These are phyloP conservation scores for Scheffersomyces titani DNA, from an alignment of 1,139 yeast species.

Conservation along the genomic window DNA sequence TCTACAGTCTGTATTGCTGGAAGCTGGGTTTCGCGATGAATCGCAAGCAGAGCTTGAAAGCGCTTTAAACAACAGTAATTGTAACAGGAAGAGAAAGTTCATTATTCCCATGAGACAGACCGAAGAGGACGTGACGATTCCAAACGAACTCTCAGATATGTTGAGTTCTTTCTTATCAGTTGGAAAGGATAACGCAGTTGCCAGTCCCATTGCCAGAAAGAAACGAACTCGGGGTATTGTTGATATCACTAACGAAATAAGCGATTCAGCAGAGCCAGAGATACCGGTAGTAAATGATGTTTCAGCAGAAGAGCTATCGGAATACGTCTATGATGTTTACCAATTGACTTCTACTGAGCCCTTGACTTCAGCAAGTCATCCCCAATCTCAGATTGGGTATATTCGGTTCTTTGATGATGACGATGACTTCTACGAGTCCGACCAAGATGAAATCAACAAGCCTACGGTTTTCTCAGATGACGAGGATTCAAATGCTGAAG, in stretches of 20 bases:
- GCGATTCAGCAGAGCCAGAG: conserved; percentile 1
- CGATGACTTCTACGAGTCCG: conserved; percentile 44
- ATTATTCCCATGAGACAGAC: conserved; percentile 35
- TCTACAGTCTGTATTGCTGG: conserved; percentile 23
- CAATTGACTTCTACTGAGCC: conserved; percentile 35
- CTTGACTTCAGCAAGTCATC: conserved; percentile 48
- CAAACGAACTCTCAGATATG: conserved; percentile 70
- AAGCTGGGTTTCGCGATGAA: conserved; percentile 14
- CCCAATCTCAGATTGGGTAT: conserved; percentile 61
- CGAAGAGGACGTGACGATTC: conserved; percentile 46
- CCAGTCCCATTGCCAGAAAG: conserved; percentile 4
- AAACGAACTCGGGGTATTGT: conserved; percentile 10
- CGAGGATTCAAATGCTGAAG: conserved; percentile 69
- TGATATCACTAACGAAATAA: conserved; percentile 4
- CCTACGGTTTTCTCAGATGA: conserved; percentile 34
- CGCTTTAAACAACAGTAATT: conserved; percentile 6
- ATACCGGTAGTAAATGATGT: conserved; percentile 4
- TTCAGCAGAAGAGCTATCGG: conserved; percentile 37
- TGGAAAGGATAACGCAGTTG: conserved; percentile 6
- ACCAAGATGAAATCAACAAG: conserved; percentile 50
- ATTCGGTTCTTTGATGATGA: conserved; percentile 67
- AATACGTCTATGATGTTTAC: conserved; percentile 90
- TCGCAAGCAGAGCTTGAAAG: background rate
- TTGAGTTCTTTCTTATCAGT: conserved; percentile 53
- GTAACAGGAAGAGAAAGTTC: conserved; percentile 24